A percentile compares a stretch with the other conserved stretches of the same genome.
These are phyloP conservation scores for Sarocladium brachiariae DNA, from an alignment of 2,329 filamentous ascomycete species.

Conservation along the genomic window DNA sequence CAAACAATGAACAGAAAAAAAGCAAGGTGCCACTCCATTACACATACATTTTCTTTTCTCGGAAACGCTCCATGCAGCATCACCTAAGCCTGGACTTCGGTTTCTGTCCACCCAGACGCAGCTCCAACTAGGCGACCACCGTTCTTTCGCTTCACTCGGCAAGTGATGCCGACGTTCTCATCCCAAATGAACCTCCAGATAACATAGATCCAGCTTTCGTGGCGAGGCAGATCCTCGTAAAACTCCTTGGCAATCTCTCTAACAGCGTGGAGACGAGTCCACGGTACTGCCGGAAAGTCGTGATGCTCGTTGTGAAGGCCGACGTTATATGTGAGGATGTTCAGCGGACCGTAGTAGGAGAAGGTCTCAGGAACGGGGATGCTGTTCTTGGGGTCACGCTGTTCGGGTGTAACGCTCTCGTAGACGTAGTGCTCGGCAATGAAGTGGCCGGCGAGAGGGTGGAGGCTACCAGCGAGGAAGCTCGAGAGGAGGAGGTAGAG, in stretches of 20 bases:
- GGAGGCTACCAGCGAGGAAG: constrained; percentile 88
- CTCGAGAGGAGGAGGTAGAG: constrained; percentile 82
- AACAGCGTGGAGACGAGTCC: constrained; percentile 76
- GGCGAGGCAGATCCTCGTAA: constrained; percentile 78
- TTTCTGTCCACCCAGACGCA: constrained; percentile 51
- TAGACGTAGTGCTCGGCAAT: constrained; percentile 96
- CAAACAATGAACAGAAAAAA: neutral
- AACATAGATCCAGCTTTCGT: constrained; percentile 86
- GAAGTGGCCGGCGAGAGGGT: constrained; percentile 94
- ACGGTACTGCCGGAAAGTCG: constrained; percentile 94
- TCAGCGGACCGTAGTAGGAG: constrained; percentile 91
- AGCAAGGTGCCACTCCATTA: neutral
- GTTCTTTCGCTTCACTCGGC: constrained; percentile 84
- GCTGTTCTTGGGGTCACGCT: constrained; percentile 50
- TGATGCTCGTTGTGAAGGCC: constrained; percentile 98
- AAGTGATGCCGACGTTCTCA: constrained; percentile 80
- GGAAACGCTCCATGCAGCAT: neutral
- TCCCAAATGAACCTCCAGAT: constrained; percentile 96
- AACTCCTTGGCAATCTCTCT: constrained; percentile 82
- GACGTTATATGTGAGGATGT: constrained; percentile 93
- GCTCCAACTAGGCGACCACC: constrained; percentile 58
- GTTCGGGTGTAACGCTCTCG: constrained; percentile 50
- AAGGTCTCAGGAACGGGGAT: constrained; percentile 84
- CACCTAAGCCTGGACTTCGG: constrained; percentile 57
- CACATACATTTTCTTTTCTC: neutral